Evolutionary conservation across 1,284 basidiomycete species (phyloP).

Genomic region (Trichosporon coremiiforme): DNA sequence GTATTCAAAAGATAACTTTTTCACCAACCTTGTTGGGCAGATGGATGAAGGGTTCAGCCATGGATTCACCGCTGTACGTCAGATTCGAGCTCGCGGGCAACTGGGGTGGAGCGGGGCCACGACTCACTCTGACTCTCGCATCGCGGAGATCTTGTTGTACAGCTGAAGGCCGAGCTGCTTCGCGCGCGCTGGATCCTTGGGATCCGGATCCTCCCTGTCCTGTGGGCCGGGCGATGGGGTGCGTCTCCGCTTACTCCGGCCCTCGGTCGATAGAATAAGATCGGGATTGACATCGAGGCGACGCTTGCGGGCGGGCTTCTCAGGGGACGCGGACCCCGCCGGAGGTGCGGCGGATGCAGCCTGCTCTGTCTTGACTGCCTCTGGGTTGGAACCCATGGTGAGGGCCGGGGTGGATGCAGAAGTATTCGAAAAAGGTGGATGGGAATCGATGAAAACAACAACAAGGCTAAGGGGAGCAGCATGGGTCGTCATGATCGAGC

Average conservation of each 20-base stretch:
- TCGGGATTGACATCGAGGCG: slow-evolving; percentile 34
- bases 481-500: slow-evolving; percentile 8
- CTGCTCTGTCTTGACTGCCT: slow-evolving; percentile 12
- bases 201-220: slow-evolving; percentile 32
- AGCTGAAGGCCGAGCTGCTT: slow-evolving; percentile 42
- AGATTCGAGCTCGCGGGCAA: slow-evolving; percentile 20
- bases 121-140: slow-evolving; percentile 44
- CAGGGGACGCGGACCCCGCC: slow-evolving; percentile 22
- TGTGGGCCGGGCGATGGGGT: slow-evolving; percentile 24
- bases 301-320: slow-evolving; percentile 32
- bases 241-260: slow-evolving; percentile 32
- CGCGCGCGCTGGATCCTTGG: slow-evolving; percentile 46
- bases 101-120: slow-evolving; percentile 9
- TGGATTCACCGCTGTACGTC: slow-evolving; percentile 41
- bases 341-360: not conserved
- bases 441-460: slow-evolving; percentile 21
- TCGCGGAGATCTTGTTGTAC: slow-evolving; percentile 43
- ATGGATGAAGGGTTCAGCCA: slow-evolving; percentile 50
- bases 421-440: not conserved
- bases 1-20: not conserved
- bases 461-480: slow-evolving; percentile 14
- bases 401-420: not conserved
- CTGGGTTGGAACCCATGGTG: slow-evolving; percentile 21
- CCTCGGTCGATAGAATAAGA: slow-evolving; percentile 31
- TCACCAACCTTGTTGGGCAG: slow-evolving; percentile 49